Base-by-base conservation (phyloP, 371 early-diverging fungal species). In the Dinochytrium kinnereticum region DNA sequence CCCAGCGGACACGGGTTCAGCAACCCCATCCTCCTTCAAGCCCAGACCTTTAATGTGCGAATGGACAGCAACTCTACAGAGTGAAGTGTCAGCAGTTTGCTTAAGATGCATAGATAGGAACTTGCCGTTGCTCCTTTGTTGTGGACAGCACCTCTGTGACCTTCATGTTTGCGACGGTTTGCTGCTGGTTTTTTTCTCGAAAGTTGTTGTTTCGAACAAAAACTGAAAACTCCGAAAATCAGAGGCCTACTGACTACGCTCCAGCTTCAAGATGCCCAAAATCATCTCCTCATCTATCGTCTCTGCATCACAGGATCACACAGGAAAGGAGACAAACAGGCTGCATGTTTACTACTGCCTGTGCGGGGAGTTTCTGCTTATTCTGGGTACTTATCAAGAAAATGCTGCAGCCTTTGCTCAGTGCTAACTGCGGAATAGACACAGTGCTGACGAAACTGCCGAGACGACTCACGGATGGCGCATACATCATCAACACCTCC, bases 1-100 rank as follows among this genome's bases (percentile, higher is more conserved):
- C 15, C 98, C 98, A 26, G 91, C 90, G 13, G 93, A 86, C 59
- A 91, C 90, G 0, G 93, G 93, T 71, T 93, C 93, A 10, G 98
- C 96, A 10, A 86, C 84, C 59, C 97, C 97, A 76, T 97, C 97
- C 1, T 92, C 90, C 21, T 68, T 40, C 67, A 87, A 79, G 10
- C 87, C 87, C 24, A 87, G 79, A 0, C 86, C 86, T 55, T 82
- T 82, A 73, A 86, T 86, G 82, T 99, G 99, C 2, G 98, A 95
- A 85, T 99, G 99, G 17, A 97, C 90, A 34, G 97, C 96, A 36
- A 85, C 76, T 5, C 85, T 84, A 51, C 31, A 51, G n/a, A n/a
- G 31, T 24, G 15, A 26, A 28, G 51, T 24, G 44, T 17, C 31
- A 44, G 33, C 36, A 51, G n/a, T 2, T 0, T 17, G 36, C 51